Percentiles rank a stretch among this genome's conserved stretches.
Conservation (phyloP, 140 eudicot genomes). For the Bidens hawaiensis region DNA sequence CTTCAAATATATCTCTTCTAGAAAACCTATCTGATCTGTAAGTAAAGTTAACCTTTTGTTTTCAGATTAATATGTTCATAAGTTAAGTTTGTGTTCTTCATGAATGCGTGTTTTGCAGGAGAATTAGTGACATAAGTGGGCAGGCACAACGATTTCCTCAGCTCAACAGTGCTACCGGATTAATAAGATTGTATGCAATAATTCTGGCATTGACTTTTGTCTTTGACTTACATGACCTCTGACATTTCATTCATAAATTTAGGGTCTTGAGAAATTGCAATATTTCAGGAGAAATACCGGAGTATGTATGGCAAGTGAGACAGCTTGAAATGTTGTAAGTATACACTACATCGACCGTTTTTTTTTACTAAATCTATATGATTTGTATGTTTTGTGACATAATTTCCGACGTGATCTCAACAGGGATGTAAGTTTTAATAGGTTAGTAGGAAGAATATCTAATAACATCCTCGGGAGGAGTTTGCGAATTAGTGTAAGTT, state of each 20-base stretch:
- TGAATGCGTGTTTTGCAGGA: conserved; percentile 42
- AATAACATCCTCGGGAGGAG: conserved; percentile 46
- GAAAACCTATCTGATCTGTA: conserved; percentile 53
- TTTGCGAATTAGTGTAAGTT: conserved; percentile 62
- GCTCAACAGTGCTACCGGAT: conserved; percentile 41
- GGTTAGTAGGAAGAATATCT: conserved; percentile 60
- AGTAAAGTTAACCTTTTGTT: conserved; percentile 23
- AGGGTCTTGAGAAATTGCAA: conserved; percentile 89
- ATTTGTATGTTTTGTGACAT: neutral
- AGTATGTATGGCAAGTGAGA: conserved; percentile 59
- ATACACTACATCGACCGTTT: neutral
- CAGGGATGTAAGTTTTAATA: conserved; percentile 84
- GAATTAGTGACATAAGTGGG: conserved; percentile 72
- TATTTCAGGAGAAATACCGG: conserved; percentile 66
- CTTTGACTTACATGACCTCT: neutral
- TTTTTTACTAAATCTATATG: neutral
- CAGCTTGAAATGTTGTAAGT: conserved; percentile 57
- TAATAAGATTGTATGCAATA: conserved; percentile 58
- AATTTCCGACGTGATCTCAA: conserved; percentile 8
- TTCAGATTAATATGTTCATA: neutral
- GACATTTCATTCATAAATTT: conserved; percentile 16
- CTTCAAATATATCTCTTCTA: conserved; percentile 53
- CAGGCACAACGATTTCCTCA: conserved; percentile 59
- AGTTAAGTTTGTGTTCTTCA: neutral
- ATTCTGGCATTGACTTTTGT: conserved; percentile 3